phyloP scores from a whole-genome alignment of 768 basidiomycete genomes.

The Serpula lacrymans region DNA sequence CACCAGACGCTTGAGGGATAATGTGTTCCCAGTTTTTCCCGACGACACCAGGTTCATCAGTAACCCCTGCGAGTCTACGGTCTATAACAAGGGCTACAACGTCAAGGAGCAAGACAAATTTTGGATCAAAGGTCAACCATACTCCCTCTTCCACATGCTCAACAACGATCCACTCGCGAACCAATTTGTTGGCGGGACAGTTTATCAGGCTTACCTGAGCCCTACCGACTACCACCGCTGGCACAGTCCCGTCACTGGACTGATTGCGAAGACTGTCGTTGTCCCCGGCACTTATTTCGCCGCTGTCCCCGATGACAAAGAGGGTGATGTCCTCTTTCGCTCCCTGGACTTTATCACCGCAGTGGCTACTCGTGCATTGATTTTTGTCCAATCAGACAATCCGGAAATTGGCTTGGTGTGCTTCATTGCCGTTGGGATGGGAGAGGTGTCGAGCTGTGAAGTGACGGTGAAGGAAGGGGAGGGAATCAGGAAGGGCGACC shows the following conservation, averaged over 20 bases:
- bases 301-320: no score
- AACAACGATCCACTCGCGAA: slow-evolving; percentile 22
- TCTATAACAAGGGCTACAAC: slow-evolving; percentile 26
- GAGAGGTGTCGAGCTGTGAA: slow-evolving; percentile 42
- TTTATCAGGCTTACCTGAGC: slow-evolving; percentile 33
- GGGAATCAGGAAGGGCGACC: slow-evolving; percentile 35
- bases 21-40: slow-evolving; percentile 6
- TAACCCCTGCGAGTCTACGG: slow-evolving; percentile 31
- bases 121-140: slow-evolving; percentile 37
- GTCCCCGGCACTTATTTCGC: slow-evolving; percentile 26
- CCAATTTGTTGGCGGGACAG: slow-evolving; percentile 26
- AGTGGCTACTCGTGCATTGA: slow-evolving; percentile 35
- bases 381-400: slow-evolving; percentile 40
- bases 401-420: slow-evolving; percentile 36
- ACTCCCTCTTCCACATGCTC: slow-evolving; percentile 34
- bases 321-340: no score
- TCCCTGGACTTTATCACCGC: slow-evolving; percentile 30
- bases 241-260: slow-evolving; percentile 28
- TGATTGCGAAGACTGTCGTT: slow-evolving; percentile 22
- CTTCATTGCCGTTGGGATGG: slow-evolving; percentile 41
- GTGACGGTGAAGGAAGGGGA: slow-evolving; percentile 37
- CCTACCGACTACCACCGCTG: slow-evolving; percentile 36
- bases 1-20: slow-evolving; percentile 27
- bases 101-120: slow-evolving; percentile 28
- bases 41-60: slow-evolving; percentile 29